These are phyloP conservation scores for Chytriomyces hyalinus DNA, from an alignment of 192 early-diverging fungal species.

Conservation along the genomic window DNA sequence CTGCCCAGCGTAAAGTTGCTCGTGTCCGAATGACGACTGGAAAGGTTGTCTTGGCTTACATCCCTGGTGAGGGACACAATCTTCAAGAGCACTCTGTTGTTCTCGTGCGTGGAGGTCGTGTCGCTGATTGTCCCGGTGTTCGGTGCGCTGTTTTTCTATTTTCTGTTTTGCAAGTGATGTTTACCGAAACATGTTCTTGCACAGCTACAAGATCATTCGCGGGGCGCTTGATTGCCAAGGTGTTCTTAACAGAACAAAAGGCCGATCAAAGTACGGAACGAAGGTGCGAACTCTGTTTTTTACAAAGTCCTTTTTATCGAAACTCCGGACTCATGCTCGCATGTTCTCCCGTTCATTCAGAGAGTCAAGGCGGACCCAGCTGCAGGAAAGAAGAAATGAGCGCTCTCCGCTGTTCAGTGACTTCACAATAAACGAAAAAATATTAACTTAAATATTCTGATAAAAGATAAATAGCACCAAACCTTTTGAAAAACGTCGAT, in stretches of 20 bases:
- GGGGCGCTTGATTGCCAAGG: conserved; percentile 95
- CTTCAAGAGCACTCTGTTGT: conserved; percentile 98
- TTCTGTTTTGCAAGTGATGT: neutral
- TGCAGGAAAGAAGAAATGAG: neutral
- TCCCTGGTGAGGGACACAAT: conserved; percentile 98
- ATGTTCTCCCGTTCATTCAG: neutral
- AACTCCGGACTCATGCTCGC: neutral
- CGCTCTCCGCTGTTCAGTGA: too few species aligned
- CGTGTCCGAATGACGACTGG: conserved; percentile 92
- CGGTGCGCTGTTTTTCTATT: conserved; percentile 7
- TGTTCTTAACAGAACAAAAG: conserved; percentile 79
- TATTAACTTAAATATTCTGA: conserved; percentile 38
- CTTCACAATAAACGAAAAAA: too few species aligned
- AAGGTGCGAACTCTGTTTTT: conserved; percentile 57
- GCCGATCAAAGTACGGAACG: conserved; percentile 92
- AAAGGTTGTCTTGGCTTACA: conserved; percentile 91
- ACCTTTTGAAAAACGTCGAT: conserved; percentile 10
- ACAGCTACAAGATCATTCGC: conserved; percentile 87
- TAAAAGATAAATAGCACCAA: conserved; percentile 22
- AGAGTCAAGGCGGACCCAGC: neutral
- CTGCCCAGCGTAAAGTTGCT: conserved; percentile 91
- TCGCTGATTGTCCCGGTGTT: conserved; percentile 97
- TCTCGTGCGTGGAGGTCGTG: conserved; percentile 91
- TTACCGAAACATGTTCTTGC: neutral
- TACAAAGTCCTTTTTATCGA: neutral